Conservation (phyloP, 2,329 filamentous ascomycete genomes). For the Cladosporium oxysporum region DNA sequence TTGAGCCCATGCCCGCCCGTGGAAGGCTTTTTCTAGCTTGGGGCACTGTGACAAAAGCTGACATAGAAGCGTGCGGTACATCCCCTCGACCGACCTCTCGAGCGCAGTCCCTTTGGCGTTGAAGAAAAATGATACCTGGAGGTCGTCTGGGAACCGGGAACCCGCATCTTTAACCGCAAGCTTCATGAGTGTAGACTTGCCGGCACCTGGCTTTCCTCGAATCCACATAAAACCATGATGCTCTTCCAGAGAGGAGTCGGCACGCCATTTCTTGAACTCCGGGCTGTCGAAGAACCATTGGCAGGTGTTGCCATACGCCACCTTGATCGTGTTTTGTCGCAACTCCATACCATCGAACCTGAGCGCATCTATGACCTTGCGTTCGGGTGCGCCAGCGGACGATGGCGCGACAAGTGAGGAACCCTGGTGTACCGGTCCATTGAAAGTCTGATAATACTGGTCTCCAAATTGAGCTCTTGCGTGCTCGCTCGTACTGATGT, state of each 20-base stretch:
- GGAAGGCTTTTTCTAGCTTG: background rate
- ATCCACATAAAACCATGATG: background rate
- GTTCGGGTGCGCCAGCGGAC: too few relatives aligned
- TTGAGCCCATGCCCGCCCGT: background rate
- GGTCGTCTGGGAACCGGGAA: background rate
- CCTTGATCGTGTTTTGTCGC: background rate
- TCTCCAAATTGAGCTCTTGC: background rate
- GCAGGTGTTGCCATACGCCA: background rate
- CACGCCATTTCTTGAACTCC: background rate
- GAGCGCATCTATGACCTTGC: background rate
- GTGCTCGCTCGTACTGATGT: background rate
- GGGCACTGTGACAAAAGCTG: background rate
- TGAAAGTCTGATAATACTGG: background rate
- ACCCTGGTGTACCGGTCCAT: background rate
- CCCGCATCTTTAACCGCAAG: background rate
- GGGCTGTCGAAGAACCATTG: background rate
- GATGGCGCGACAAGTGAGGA: too few relatives aligned
- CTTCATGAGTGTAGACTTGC: background rate
- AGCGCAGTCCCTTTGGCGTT: background rate
- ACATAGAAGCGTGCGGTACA: background rate
- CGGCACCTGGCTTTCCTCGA: background rate
- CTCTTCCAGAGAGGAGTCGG: background rate
- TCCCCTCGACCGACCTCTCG: background rate
- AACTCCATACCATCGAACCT: background rate
- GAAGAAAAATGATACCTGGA: background rate